Evolutionary conservation across 164 flowering plant genomes (phyloP).

Genomic region (Tinospora cordifolia): DNA sequence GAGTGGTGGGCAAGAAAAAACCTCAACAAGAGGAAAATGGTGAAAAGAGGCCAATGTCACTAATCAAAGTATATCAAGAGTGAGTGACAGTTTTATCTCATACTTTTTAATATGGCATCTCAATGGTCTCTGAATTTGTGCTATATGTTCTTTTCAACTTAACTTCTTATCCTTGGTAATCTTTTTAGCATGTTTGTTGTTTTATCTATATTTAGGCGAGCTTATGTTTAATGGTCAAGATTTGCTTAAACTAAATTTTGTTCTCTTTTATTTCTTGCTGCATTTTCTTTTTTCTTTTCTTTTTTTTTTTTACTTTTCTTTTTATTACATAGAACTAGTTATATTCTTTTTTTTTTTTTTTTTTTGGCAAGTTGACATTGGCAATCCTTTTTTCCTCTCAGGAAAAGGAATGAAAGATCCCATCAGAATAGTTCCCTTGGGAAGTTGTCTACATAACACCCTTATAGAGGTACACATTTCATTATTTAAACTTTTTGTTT

Average conservation of each 20-base stretch:
- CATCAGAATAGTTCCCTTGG: neutral
- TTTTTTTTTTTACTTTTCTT: neutral
- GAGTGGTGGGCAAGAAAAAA: conserved; percentile 37
- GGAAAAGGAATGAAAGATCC: neutral
- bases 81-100: conserved; percentile 24
- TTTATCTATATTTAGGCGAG: neutral
- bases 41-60: conserved; percentile 58
- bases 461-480: neutral
- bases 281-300: neutral
- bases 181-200: neutral
- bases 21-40: conserved; percentile 35
- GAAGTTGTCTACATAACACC: neutral
- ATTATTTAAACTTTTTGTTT: neutral
- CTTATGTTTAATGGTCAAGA: neutral
- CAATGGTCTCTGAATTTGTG: neutral
- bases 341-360: neutral
- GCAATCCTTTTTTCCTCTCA: neutral
- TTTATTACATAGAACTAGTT: neutral
- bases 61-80: conserved; percentile 34
- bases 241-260: neutral
- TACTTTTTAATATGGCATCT: neutral
- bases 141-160: neutral
- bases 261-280: neutral
- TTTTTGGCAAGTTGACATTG: neutral
- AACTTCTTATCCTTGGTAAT: neutral